phyloP scores from a whole-genome alignment of 2,329 filamentous ascomycete species.

The Myriosclerotinia scirpicola region DNA sequence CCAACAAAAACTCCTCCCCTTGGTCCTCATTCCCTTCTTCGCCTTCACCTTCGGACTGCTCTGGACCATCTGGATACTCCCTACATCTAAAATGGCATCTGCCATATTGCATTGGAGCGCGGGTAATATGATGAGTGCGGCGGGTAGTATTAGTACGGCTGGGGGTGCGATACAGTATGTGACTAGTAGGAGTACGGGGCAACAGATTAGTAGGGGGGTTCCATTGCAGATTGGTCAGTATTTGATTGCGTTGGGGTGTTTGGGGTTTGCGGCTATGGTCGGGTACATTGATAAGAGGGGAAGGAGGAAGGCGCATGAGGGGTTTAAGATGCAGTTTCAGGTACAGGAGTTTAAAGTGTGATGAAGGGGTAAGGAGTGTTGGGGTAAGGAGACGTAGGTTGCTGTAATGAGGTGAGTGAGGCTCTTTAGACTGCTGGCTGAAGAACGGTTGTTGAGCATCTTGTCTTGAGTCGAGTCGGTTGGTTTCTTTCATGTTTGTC shows the following conservation, averaged over 20 bases:
- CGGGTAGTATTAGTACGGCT: neutral
- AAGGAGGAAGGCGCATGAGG: conserved; percentile 4
- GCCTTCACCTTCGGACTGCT: conserved; percentile 9
- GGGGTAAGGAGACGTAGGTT: too few species aligned
- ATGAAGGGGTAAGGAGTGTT: neutral
- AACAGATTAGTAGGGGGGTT: conserved; percentile 8
- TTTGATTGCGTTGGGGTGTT: conserved; percentile 8
- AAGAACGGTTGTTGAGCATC: too few species aligned
- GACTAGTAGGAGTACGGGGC: neutral
- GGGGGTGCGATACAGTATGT: conserved; percentile 5
- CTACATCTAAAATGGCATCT: neutral
- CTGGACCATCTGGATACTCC: neutral
- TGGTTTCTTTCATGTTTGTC: too few species aligned
- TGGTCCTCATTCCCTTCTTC: conserved; percentile 8
- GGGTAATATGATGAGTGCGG: conserved; percentile 11
- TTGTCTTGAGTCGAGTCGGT: too few species aligned
- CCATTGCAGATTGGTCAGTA: conserved; percentile 5
- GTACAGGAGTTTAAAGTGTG: conserved; percentile 5
- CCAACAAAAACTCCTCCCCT: conserved; percentile 1
- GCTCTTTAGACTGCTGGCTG: too few species aligned
- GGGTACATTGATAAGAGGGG: conserved; percentile 19
- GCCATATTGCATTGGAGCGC: neutral
- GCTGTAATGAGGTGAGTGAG: too few species aligned
- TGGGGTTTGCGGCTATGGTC: conserved; percentile 5
- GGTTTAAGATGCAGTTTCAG: conserved; percentile 12